Base-by-base conservation (phyloP, 2,329 filamentous ascomycete genomes). In the Thelonectria blattea region DNA sequence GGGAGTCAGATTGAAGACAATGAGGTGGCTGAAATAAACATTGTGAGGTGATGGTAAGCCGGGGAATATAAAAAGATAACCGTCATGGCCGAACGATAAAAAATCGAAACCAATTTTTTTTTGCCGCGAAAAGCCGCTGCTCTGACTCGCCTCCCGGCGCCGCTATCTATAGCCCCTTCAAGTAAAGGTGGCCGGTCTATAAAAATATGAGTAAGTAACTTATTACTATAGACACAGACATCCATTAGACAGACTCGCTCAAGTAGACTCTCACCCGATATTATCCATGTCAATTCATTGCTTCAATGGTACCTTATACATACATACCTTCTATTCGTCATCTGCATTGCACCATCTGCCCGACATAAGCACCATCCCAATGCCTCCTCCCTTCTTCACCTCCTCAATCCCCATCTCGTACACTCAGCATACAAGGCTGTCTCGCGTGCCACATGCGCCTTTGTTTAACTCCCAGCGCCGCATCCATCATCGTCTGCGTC, bases 371-470 rank as follows among this genome's bases (percentile, higher is more conserved):
- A 18, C 37, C 52, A 49, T 24, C 22, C 22, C 22, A 3, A 24
- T 24, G 43, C 20, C 18, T 27, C 39, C 39, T 60, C 47, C 20
- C 18, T 27, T 41, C 39, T 60, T 27, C 52, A 8, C 24, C 42
- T 37, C 37, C 42, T 56, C 56, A 71, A 41, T 67, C 68, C 42
- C 70, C 64, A 72, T 88, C 86, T 58, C 74, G 74, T 20, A 87
- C 87, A 61, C 79, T 75, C 66, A 90, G 71, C 51, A 83, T 70
- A 65, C 81, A 88, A 48, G 85, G 81, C 68, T 83, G 79, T 66
- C 87, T 80, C 27, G 84, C 83, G 74, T 89, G 85, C 87, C 88
- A 90, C 34, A 88, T 84, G 63, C 86, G 79, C 69, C 87, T 81
- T 74, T 89, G 85, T 71, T 81, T 83, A 9, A 80, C 79, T 2